Base-by-base conservation (phyloP, 192 early-diverging fungal species). In the Coemansia sp. region DNA sequence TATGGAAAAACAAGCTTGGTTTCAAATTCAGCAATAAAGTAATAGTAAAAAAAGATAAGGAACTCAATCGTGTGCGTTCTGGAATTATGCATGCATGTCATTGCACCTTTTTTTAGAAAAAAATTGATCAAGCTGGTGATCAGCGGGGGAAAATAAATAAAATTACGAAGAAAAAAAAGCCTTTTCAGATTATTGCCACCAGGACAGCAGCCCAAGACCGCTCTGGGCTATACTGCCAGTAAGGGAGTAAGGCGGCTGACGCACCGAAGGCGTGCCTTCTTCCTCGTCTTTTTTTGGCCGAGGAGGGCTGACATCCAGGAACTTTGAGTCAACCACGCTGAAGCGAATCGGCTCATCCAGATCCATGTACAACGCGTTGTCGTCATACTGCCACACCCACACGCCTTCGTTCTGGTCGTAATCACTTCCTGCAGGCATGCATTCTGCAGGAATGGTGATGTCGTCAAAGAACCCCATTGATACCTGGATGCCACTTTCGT, bases 391-490 rank as follows among this genome's bases (percentile, higher is more conserved):
- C 94, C 94, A 96, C 3, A 96, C 88, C 92, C 92, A 96, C 22
- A 92, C 87, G 33, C 88, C 86, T 58, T 92, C 89, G 7, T 60
- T 75, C 20, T 69, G 69, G 69, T 90, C 85, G 81, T 90, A 96
- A 22, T 84, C 82, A 28, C 88, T 86, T 29, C 84, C 83, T 0
- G 67, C 38, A 25, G 88, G 91, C 72, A 94, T 77, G 38, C 86
- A 78, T 18, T 66, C 69, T 4, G 82, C 71, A 2, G 95, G 91
- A 29, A 97, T 90, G 40, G 77, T 71, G 29, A 97, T 94, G 75
- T 97, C 95, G 75, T 94, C 93, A 78, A 97, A 96, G 66, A 95
- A 97, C 17, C 89, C 92, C 75, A 95, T 79, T 5, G 92, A 84
- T 0, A 95, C 90, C 87, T 82, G 38, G 49, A 82, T 82, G 0